Percentiles rank a stretch among this genome's conserved stretches.
phyloP scores from a whole-genome alignment of 108 stramenopile species.

The Stephanodiscus triporus region DNA sequence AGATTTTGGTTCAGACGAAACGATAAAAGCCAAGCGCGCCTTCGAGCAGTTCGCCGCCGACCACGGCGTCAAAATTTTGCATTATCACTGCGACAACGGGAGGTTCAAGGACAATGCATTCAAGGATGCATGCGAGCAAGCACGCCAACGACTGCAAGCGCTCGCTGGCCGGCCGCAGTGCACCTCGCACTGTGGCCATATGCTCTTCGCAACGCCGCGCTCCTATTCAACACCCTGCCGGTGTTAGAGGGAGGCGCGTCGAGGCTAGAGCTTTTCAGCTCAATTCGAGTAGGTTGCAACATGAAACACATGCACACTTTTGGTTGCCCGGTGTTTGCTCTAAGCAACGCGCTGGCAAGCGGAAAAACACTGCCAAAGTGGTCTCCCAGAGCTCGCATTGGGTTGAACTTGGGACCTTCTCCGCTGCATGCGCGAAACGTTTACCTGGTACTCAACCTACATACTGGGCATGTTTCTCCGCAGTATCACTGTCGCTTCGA shows the following conservation, averaged over 20 bases:
- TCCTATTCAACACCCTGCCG: neutral
- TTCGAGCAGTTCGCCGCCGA: slow-evolving; percentile 17
- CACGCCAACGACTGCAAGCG: slow-evolving; percentile 27
- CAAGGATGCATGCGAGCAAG: neutral
- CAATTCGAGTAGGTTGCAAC: neutral
- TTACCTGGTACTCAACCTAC: slow-evolving; percentile 23
- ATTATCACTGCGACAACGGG: slow-evolving; percentile 61
- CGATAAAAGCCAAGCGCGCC: slow-evolving; percentile 11
- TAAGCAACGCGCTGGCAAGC: neutral
- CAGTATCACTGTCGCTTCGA: slow-evolving; percentile 35
- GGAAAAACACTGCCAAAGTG: slow-evolving; percentile 26
- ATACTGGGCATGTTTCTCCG: slow-evolving; percentile 45
- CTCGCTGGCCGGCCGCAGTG: slow-evolving; percentile 34
- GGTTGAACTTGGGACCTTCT: slow-evolving; percentile 31
- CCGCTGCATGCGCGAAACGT: slow-evolving; percentile 1
- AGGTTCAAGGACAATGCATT: slow-evolving; percentile 34
- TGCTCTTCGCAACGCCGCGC: slow-evolving; percentile 27
- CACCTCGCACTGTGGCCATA: slow-evolving; percentile 40
- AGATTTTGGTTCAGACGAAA: neutral
- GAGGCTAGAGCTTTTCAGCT: slow-evolving; percentile 16
- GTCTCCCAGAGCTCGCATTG: slow-evolving; percentile 17
- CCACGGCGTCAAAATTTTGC: slow-evolving; percentile 25
- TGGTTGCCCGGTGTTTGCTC: slow-evolving; percentile 35
- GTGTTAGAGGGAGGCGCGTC: neutral
- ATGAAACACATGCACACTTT: slow-evolving; percentile 22